Base-by-base conservation (phyloP, 352 stramenopile genomes). In the Phytophthora capsici region DNA sequence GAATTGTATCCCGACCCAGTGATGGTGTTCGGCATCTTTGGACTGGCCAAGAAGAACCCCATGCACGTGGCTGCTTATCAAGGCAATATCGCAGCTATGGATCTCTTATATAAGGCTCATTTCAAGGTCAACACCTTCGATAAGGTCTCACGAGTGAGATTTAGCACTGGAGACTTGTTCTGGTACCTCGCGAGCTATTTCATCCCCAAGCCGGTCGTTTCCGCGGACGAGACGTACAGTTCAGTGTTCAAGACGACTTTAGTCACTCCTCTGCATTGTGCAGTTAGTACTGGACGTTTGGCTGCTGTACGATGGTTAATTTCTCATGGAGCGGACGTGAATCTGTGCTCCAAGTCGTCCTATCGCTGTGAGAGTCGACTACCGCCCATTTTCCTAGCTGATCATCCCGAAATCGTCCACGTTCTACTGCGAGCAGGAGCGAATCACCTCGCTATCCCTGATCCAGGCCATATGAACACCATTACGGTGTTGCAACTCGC, bases 401-500 rank as follows among this genome's bases (percentile, higher is more conserved):
- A 95, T 26, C 85, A 93, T 30, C 87, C 87, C 0, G 84, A 94
- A 37, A 93, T 95, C 41, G 81, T 88, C 14, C 82, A 88, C 30
- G 82, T 87, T 12, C 41, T 94, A 47, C 70, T 95, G 3, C 66
- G 73, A 6, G 73, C 81, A 20, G 77, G 87, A 6, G 87, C 85
- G 1, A 93, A 95, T 53, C 83, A 91, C 49, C 72, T 95, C 6
- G 84, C 84, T 13, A 91, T 95, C 40, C 87, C 87, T 0, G 85
- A 93, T 57, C 82, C 87, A 12, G 87, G 87, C 7, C 86, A 91
- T 43, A 89, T 90, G 76, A 95, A 95, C 52, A 93, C 84, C n/a
- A 85, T 95, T 46, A 93, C 87, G 2, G 87, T 91, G 30, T 68
- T 95, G 3, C 84, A 95, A 55, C 69, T 93, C 8, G 87, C 85